Conservation (phyloP, 78 protist species). For the Cavenderia fasciculata region DNA sequence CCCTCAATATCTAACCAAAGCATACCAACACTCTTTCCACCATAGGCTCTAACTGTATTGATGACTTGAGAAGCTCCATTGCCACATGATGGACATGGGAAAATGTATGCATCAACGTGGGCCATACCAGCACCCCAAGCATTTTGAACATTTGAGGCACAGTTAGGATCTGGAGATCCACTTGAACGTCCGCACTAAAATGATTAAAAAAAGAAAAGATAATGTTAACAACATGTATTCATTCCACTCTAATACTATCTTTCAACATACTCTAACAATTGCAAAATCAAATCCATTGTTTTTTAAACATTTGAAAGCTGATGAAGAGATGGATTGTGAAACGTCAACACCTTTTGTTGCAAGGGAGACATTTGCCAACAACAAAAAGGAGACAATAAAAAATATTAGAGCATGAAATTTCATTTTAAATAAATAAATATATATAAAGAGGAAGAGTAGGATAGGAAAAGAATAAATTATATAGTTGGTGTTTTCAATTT, state of each 20-base stretch:
- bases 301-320: neutral
- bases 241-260: neutral
- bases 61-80: conserved; percentile 20
- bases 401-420: too few species aligned
- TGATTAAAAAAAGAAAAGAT: neutral
- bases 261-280: conserved; percentile 16
- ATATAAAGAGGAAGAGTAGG: too few species aligned
- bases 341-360: conserved; percentile 10
- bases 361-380: too few species aligned
- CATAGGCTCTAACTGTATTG: neutral
- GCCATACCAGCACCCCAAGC: conserved; percentile 51
- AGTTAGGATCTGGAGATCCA: conserved; percentile 13
- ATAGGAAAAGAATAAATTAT: too few species aligned
- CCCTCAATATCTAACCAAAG: conserved; percentile 82
- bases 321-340: neutral
- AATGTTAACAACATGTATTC: neutral
- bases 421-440: too few species aligned
- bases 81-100: conserved; percentile 73
- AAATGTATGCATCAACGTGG: conserved; percentile 28
- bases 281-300: conserved; percentile 29
- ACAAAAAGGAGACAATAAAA: too few species aligned
- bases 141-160: conserved; percentile 1
- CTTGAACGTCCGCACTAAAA: neutral
- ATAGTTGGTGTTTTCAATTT: too few species aligned
- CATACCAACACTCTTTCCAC: conserved; percentile 19